Evolutionary conservation across 2,329 filamentous ascomycete species (phyloP).

Genomic region (Microdochium bolleyi): DNA sequence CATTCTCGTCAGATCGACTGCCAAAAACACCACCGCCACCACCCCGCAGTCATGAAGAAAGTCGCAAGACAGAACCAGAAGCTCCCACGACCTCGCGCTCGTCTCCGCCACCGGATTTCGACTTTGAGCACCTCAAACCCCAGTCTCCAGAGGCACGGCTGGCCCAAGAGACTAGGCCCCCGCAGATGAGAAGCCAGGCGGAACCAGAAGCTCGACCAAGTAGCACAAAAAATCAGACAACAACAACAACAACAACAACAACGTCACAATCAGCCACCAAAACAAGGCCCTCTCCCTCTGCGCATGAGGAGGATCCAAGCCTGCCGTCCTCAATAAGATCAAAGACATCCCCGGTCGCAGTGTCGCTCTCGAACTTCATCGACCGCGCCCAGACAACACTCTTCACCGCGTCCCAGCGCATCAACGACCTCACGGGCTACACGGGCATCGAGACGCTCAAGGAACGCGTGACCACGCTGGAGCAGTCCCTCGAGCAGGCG

Average conservation of each 20-base stretch:
- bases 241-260: background rate
- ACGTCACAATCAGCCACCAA: background rate
- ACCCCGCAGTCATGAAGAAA: background rate
- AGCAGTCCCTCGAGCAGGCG: constrained; percentile 47
- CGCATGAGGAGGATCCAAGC: background rate
- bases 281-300: background rate
- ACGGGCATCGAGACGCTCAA: constrained; percentile 84
- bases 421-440: constrained; percentile 95
- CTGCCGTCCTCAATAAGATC: constrained; percentile 21
- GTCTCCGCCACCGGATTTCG: background rate
- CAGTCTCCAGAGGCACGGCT: background rate
- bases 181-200: background rate
- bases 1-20: background rate
- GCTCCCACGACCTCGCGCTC: background rate
- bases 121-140: background rate
- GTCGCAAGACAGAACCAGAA: background rate
- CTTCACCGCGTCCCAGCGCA: constrained; percentile 74
- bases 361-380: constrained; percentile 64
- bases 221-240: background rate
- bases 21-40: background rate
- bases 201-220: background rate
- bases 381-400: constrained; percentile 82
- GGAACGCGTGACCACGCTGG: constrained; percentile 62
- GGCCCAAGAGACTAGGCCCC: background rate
- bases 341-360: constrained; percentile 24